Conservation (phyloP, 2,329 filamentous ascomycete genomes). For the Calonectria pseudoturangicola region DNA sequence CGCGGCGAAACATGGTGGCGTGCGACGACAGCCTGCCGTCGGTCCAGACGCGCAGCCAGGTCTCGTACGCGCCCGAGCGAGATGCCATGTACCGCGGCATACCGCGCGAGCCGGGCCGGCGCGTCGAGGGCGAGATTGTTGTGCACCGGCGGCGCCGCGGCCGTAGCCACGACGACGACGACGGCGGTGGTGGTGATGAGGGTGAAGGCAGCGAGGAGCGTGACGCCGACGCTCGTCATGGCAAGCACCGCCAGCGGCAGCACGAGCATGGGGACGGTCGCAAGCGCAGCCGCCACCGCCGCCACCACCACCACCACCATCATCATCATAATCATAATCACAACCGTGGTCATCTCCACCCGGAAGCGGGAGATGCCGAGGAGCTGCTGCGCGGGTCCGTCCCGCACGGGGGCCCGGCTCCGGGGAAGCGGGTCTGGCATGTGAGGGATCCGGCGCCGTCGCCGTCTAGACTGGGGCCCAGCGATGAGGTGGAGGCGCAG, state of each 20-base stretch:
- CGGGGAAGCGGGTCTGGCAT: background rate
- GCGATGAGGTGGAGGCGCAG: background rate
- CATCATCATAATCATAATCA: too few relatives aligned
- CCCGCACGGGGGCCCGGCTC: background rate
- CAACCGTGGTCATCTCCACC: too few relatives aligned
- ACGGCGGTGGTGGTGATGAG: background rate
- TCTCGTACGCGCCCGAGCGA: slow-evolving; percentile 40
- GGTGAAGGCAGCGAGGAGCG: background rate
- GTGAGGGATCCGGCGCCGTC: background rate
- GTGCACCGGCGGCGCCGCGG: slow-evolving; percentile 33
- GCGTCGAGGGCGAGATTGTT: slow-evolving; percentile 40
- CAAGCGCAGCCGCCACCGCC: background rate
- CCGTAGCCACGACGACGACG: too few relatives aligned
- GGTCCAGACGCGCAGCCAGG: background rate
- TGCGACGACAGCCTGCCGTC: background rate
- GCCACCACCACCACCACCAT: background rate
- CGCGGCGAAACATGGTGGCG: background rate
- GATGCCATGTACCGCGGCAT: slow-evolving; percentile 47
- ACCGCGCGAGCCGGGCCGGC: slow-evolving; percentile 31
- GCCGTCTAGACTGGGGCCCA: background rate
- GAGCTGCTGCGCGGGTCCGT: background rate
- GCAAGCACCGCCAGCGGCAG: background rate
- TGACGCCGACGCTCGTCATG: too few relatives aligned
- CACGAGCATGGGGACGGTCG: background rate
- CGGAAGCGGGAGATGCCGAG: background rate